Percentiles rank a stretch among this genome's conserved stretches.
Evolutionary conservation across 129 eudicot genomes (phyloP).

Genomic region (Dittrichia graveolens): DNA sequence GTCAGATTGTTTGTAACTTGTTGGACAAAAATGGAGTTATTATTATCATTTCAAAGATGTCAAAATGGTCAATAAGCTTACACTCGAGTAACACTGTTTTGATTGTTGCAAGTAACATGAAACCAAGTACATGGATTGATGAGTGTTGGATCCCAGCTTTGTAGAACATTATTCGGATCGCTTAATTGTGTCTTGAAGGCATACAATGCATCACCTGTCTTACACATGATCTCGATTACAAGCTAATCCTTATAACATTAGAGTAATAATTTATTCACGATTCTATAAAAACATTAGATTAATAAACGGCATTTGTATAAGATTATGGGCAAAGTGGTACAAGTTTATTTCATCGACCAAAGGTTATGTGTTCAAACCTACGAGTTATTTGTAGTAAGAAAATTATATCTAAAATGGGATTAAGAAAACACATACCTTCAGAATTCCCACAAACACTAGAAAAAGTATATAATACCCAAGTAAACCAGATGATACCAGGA

Average conservation of each 20-base stretch:
- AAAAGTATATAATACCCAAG: constrained; percentile 33
- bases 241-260: not conserved
- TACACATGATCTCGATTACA: constrained; percentile 11
- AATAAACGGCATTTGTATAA: too few species aligned
- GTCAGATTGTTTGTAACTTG: not conserved
- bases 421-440: constrained; percentile 42
- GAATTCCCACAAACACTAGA: constrained; percentile 46
- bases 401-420: not conserved
- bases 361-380: too few species aligned
- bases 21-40: not conserved
- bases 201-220: constrained; percentile 64
- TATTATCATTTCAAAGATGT: not conserved
- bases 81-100: constrained; percentile 60
- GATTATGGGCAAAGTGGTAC: too few species aligned
- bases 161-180: constrained; percentile 65
- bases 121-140: constrained; percentile 77
- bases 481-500: constrained; percentile 32
- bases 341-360: too few species aligned
- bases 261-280: too few species aligned
- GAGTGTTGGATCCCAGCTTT: constrained; percentile 72
- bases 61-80: constrained; percentile 35
- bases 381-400: too few species aligned
- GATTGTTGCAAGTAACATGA: constrained; percentile 63
- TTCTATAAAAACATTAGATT: too few species aligned
- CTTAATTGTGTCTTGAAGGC: constrained; percentile 50